phyloP scores from a whole-genome alignment of 164 flowering plant species.

The Magnolia officinalis region DNA sequence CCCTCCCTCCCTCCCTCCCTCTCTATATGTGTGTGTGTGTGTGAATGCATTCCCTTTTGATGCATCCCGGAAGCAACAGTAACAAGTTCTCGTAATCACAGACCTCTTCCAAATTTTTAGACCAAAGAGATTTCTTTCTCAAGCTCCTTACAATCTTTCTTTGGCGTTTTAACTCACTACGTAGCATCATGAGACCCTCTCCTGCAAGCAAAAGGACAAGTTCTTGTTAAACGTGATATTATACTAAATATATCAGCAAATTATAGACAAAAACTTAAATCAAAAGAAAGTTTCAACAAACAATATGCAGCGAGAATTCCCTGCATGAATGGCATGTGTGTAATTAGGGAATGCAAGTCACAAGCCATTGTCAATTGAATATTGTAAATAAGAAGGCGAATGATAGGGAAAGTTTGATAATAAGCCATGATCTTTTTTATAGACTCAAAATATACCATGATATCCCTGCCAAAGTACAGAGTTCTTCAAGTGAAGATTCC shows the following conservation, averaged over 20 bases:
- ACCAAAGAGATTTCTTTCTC: conserved; percentile 95
- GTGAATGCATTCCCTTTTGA: too few species aligned
- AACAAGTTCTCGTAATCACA: background rate
- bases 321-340: background rate
- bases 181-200: conserved; percentile 71
- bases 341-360: background rate
- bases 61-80: too few species aligned
- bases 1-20: too few species aligned
- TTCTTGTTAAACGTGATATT: background rate
- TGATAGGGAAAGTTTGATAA: background rate
- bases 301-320: background rate
- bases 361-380: background rate
- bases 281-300: background rate
- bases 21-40: too few species aligned
- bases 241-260: background rate
- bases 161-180: conserved; percentile 81
- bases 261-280: background rate
- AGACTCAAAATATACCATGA: background rate
- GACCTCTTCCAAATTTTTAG: conserved; percentile 96
- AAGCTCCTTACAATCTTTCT: conserved; percentile 77
- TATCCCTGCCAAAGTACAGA: background rate
- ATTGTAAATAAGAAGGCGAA: background rate
- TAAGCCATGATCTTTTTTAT: background rate
- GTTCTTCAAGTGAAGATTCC: background rate
- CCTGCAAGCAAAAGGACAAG: conserved; percentile 36